Percentiles rank a stretch among this genome's conserved stretches.
Conservation (phyloP, 164 flowering plant species). For the Malania oleifera region DNA sequence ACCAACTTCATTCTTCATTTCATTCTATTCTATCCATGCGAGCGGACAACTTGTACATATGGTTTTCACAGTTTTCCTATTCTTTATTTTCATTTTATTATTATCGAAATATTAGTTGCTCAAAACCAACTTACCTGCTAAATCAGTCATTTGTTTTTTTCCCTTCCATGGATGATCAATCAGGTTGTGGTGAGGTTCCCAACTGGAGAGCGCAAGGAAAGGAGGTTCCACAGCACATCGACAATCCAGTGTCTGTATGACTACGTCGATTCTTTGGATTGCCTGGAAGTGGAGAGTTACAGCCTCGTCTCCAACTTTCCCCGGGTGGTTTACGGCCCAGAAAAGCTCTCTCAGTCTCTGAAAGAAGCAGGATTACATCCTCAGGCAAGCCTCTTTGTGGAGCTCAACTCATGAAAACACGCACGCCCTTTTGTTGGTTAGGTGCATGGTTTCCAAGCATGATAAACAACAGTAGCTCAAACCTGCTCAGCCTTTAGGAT, state of each 20-base stretch:
- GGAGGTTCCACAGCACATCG: conserved; percentile 72
- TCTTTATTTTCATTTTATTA: too few relatives aligned
- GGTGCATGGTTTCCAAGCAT: too few relatives aligned
- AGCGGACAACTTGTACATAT: too few relatives aligned
- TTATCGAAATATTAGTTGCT: too few relatives aligned
- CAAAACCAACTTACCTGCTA: too few relatives aligned
- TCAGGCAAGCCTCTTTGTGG: conserved; percentile 91
- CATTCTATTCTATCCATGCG: too few relatives aligned
- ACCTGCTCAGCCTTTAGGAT: too few relatives aligned
- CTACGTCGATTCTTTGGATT: conserved; percentile 88
- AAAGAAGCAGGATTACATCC: conserved; percentile 94
- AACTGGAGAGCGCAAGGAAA: conserved; percentile 81
- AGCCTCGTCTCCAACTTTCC: conserved; percentile 89
- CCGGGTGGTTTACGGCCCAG: conserved; percentile 64
- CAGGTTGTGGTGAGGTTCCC: conserved; percentile 92
- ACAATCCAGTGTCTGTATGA: conserved; percentile 73
- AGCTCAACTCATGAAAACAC: conserved; percentile 41
- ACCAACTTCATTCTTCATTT: too few relatives aligned
- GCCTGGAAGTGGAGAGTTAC: conserved; percentile 64
- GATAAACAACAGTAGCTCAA: not conserved
- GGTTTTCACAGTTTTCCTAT: too few relatives aligned
- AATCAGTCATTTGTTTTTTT: not conserved
- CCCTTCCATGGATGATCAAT: not conserved
- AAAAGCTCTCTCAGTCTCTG: conserved; percentile 61
- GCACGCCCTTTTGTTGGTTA: too few relatives aligned